Evolutionary conservation across 2,329 filamentous ascomycete species (phyloP).

Genomic region (Colletotrichum destructivum): DNA sequence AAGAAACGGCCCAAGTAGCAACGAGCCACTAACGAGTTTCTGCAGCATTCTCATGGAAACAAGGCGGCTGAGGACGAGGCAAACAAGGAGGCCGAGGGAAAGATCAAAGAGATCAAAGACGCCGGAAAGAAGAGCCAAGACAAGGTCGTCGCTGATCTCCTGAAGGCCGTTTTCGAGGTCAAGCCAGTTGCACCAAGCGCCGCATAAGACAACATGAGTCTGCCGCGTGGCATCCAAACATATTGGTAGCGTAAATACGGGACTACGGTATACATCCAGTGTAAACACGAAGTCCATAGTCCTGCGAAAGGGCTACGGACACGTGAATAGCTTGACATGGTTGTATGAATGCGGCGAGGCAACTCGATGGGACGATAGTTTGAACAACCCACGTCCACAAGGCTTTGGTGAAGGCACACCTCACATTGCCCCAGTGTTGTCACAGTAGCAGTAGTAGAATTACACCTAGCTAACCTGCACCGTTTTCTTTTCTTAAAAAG

Average conservation of each 20-base stretch:
- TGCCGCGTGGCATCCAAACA: slow-evolving; percentile 9
- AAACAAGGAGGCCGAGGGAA: slow-evolving; percentile 82
- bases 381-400: not conserved
- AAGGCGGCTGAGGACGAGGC: slow-evolving; percentile 82
- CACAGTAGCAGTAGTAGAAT: slow-evolving; percentile 11
- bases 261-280: not conserved
- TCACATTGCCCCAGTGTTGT: not conserved
- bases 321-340: not conserved
- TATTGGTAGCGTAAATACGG: not conserved
- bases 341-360: not conserved
- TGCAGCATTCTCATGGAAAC: slow-evolving; percentile 94
- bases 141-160: slow-evolving; percentile 85
- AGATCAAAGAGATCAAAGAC: slow-evolving; percentile 86
- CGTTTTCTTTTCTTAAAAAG: not conserved
- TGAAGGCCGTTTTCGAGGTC: slow-evolving; percentile 88
- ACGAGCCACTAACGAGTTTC: slow-evolving; percentile 1
- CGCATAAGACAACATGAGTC: slow-evolving; percentile 37
- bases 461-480: slow-evolving; percentile 8
- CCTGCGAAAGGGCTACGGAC: not conserved
- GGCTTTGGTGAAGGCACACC: not conserved
- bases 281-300: not conserved
- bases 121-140: slow-evolving; percentile 85
- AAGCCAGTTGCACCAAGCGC: slow-evolving; percentile 73
- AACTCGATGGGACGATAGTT: not conserved
- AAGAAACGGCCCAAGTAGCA: not conserved